Percentiles rank a stretch among this genome's conserved stretches.
These are phyloP conservation scores for Cyclaneusma minus DNA, from an alignment of 2,329 filamentous ascomycete genomes.

Conservation along the genomic window DNA sequence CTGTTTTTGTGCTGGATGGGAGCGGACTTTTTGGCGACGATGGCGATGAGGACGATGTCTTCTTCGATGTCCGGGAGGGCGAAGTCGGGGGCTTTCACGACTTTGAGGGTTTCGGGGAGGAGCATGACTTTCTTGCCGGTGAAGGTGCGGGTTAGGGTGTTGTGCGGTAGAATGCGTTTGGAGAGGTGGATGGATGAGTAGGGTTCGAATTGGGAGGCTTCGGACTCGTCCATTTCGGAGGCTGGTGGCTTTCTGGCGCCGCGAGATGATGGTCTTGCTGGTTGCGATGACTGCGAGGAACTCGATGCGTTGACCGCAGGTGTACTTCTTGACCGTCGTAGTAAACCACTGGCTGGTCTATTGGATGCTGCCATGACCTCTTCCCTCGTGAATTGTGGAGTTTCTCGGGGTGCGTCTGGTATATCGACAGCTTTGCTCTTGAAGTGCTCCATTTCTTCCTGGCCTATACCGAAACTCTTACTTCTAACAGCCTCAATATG, in stretches of 20 bases:
- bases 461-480: constrained; percentile 39
- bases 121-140: constrained; percentile 61
- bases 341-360: constrained; percentile 13
- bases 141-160: constrained; percentile 62
- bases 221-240: constrained; percentile 25
- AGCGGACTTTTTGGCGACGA: constrained; percentile 77
- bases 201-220: constrained; percentile 59
- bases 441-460: constrained; percentile 42
- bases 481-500: constrained; percentile 37
- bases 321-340: constrained; percentile 26
- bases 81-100: constrained; percentile 71
- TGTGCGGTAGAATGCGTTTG: constrained; percentile 69
- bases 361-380: constrained; percentile 32
- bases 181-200: constrained; percentile 78
- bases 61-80: constrained; percentile 68
- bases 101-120: constrained; percentile 66
- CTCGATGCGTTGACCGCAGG: constrained; percentile 6
- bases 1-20: constrained; percentile 45
- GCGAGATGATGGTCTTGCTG: constrained; percentile 3
- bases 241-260: constrained; percentile 14
- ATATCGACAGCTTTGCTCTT: constrained; percentile 41
- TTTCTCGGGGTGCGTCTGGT: constrained; percentile 28
- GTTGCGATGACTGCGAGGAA: constrained; percentile 5
- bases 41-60: constrained; percentile 78
- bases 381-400: constrained; percentile 44